phyloP scores from a whole-genome alignment of 257 asterid species.

The Avicennia marina region DNA sequence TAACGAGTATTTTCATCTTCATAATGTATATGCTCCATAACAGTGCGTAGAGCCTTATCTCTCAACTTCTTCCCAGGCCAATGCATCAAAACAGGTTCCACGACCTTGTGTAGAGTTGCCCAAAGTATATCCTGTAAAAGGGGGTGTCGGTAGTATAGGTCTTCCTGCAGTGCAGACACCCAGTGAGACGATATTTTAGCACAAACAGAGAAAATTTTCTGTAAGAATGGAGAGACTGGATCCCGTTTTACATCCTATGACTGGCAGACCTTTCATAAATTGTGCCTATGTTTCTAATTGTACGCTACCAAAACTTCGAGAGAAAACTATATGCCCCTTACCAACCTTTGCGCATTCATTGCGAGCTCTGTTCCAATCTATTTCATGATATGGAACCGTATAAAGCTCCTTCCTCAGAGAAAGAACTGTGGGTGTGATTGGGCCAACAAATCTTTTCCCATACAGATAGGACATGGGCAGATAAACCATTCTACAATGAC shows the following conservation, averaged over 20 bases:
- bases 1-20: conserved; percentile 98
- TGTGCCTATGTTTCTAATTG: too few relatives aligned
- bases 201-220: conserved; percentile 1
- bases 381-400: conserved; percentile 77
- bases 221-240: neutral
- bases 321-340: conserved; percentile 6
- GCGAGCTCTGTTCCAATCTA: conserved; percentile 85
- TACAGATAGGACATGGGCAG: conserved; percentile 94
- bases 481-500: conserved; percentile 99
- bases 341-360: conserved; percentile 94
- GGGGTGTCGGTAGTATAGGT: conserved; percentile 96
- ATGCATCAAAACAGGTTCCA: conserved; percentile 79
- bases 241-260: neutral
- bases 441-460: conserved; percentile 92
- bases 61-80: conserved; percentile 96
- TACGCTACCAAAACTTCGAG: too few relatives aligned
- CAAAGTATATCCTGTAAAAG: conserved; percentile 83
- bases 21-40: conserved; percentile 89
- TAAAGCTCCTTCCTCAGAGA: conserved; percentile 87
- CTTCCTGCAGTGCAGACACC: conserved; percentile 65
- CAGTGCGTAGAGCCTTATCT: conserved; percentile 66
- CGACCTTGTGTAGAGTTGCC: conserved; percentile 76
- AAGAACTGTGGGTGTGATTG: conserved; percentile 82
- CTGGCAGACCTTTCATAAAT: neutral
- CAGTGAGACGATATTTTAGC: conserved; percentile 3